Conservation (phyloP, 2,329 filamentous ascomycete genomes). For the Cadophora malorum region DNA sequence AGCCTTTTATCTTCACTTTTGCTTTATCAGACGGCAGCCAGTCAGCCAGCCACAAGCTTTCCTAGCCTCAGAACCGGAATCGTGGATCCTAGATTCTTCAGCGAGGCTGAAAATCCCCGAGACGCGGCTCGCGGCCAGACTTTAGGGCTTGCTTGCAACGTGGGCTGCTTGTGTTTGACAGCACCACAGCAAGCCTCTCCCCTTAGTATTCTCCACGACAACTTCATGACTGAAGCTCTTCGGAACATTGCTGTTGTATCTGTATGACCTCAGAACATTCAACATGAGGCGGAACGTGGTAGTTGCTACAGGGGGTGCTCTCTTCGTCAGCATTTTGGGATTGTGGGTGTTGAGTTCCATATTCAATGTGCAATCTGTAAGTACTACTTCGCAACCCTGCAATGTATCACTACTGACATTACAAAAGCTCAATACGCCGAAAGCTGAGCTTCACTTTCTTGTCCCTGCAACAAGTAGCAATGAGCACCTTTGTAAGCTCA, state of each 20-base stretch:
- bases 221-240: neutral
- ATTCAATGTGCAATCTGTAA: neutral
- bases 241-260: neutral
- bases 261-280: neutral
- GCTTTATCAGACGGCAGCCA: neutral
- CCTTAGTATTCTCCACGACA: neutral
- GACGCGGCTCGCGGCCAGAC: neutral
- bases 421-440: neutral
- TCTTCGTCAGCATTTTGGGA: constrained; percentile 7
- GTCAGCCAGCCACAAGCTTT: neutral
- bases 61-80: neutral
- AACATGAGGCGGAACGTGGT: constrained; percentile 6
- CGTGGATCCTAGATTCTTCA: neutral
- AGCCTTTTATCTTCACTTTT: neutral
- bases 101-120: neutral
- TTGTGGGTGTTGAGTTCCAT: constrained; percentile 4
- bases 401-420: neutral
- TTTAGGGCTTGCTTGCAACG: neutral
- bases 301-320: neutral
- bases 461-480: constrained; percentile 12
- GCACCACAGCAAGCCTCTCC: neutral
- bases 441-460: constrained; percentile 6
- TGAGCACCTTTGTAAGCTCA: constrained; percentile 11
- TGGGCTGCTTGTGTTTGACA: neutral
- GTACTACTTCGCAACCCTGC: neutral